phyloP scores from a whole-genome alignment of 1,139 yeast species.

The Pneumocystis canis region DNA sequence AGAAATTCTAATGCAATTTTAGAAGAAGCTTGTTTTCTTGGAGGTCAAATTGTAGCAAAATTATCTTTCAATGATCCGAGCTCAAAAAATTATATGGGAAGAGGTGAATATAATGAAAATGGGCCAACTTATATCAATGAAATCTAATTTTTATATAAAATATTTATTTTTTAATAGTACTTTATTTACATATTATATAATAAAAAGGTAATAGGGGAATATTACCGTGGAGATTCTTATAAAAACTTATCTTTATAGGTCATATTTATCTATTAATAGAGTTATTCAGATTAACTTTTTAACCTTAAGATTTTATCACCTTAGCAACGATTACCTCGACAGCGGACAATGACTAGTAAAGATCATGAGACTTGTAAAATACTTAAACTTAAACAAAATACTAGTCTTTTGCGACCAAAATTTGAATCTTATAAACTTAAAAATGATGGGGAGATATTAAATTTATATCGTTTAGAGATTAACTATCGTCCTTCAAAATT shows the following conservation, averaged over 20 bases:
- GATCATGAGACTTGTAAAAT: background rate
- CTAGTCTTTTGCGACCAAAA: background rate
- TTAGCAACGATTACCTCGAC: background rate
- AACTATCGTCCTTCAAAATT: background rate
- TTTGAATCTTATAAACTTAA: background rate
- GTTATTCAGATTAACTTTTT: background rate
- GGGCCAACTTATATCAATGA: background rate
- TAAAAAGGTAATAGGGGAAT: background rate
- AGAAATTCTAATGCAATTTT: constrained; percentile 5
- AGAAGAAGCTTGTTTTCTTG: constrained; percentile 11
- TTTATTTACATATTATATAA: background rate
- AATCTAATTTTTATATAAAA: background rate
- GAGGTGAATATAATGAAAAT: background rate
- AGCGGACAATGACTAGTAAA: background rate
- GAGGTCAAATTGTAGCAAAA: constrained; percentile 4
- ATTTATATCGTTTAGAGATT: background rate
- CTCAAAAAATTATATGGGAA: background rate
- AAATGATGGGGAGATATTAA: background rate
- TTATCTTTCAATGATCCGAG: constrained; percentile 1
- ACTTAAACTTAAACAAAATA: background rate
- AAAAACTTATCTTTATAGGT: background rate
- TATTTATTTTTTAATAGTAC: background rate
- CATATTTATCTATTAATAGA: background rate
- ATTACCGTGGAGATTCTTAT: background rate
- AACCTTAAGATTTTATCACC: background rate